Evolutionary conservation across 2,329 filamentous ascomycete species (phyloP), one percentile per base, ranked within the genome.

Genomic region (Capronia epimyces): DNA sequence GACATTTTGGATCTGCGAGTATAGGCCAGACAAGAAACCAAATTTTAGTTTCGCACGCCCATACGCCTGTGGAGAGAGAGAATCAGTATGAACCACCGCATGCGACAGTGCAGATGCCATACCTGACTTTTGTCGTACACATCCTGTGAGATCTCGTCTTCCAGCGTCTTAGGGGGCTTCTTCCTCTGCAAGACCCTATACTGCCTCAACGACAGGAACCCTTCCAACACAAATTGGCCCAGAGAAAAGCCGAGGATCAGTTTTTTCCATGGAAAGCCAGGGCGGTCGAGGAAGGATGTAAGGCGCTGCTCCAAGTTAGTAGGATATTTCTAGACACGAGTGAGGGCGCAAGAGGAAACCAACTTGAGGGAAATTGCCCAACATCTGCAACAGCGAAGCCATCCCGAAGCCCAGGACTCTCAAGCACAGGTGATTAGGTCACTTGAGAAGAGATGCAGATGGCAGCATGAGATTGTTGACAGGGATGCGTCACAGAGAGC

Each of bases 241-340:
- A 97, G 69, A 24, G 89, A 95, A 75, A 98, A 98, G 64, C 89
- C 87, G 62, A 97, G 80, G 64, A 98, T 90, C 63, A 98, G 82
- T 68, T 83, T 86, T 81, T 96, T 98, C 93, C 93, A 98, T 49
- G 93, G 91, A 75, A 97, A 95, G 66, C 87, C 77, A 52, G 91
- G 90, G 66, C 87, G 83, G 75, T 98, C 93, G 64, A 97, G 84
- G 70, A 86, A 83, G 69, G 81, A 82, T 66, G 89, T 88, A 62
- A 97, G 83, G 75, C 80, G 75, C 76, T 81, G 64, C 41, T 31
- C 24, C 41, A 42, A 2, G 39, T 53, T 27, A 53, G 48, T 42
- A 9, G 32, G 22, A 13, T 20, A 21, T 22, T 15, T 52, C 27
- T 21, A 22, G 40, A n/a, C 29, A 32, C 13, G 48, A 21, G 25